These are phyloP conservation scores for Ceratocystis huliohia DNA, from an alignment of 2,329 filamentous ascomycete genomes.

Conservation along the genomic window DNA sequence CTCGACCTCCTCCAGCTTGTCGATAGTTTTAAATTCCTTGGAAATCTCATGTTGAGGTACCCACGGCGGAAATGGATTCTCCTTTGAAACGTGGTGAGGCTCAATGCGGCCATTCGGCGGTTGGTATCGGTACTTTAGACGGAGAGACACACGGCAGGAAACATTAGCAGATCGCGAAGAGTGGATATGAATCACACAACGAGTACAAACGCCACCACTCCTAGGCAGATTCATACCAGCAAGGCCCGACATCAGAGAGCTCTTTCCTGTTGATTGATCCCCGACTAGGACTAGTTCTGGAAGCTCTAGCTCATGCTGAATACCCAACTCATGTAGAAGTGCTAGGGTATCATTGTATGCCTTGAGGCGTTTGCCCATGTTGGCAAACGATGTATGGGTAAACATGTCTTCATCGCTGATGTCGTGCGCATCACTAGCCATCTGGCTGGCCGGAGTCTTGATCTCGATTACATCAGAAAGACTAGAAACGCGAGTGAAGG, in stretches of 20 bases:
- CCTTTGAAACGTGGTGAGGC: constrained; percentile 36
- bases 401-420: constrained; percentile 29
- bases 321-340: constrained; percentile 57
- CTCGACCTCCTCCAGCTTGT: constrained; percentile 50
- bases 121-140: constrained; percentile 49
- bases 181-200: constrained; percentile 70
- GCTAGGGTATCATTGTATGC: constrained; percentile 53
- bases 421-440: constrained; percentile 4
- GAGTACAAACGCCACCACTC: constrained; percentile 60
- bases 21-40: constrained; percentile 51
- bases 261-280: constrained; percentile 77
- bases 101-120: constrained; percentile 33
- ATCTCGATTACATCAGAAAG: not conserved
- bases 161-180: constrained; percentile 48
- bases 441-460: constrained; percentile 10
- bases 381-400: constrained; percentile 34
- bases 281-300: constrained; percentile 75
- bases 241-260: constrained; percentile 51
- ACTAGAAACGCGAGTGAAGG: not conserved
- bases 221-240: constrained; percentile 60
- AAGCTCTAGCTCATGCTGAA: constrained; percentile 56
- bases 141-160: constrained; percentile 55
- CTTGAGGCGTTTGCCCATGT: constrained; percentile 51
- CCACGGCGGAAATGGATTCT: constrained; percentile 55
- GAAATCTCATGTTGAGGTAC: constrained; percentile 34